These are phyloP conservation scores for Lachancea dasiensis DNA, from an alignment of 805 yeast genomes.

Conservation along the genomic window DNA sequence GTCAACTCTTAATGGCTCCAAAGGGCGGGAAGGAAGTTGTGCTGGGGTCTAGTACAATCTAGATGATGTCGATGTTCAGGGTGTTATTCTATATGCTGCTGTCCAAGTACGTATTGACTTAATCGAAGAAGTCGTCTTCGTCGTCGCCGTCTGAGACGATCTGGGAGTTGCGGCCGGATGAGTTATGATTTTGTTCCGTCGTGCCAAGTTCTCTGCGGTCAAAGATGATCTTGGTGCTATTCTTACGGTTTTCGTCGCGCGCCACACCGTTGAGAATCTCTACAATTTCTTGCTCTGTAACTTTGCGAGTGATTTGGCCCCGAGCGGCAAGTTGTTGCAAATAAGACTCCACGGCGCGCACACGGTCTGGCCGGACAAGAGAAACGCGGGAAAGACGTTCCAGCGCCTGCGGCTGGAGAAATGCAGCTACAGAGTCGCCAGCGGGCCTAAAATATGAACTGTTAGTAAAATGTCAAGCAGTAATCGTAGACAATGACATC, in stretches of 20 bases:
- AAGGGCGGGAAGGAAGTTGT: too few relatives aligned
- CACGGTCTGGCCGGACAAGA: conserved; percentile 88
- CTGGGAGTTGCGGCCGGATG: background rate
- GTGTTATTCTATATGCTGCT: too few relatives aligned
- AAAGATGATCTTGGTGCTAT: conserved; percentile 60
- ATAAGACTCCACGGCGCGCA: conserved; percentile 78
- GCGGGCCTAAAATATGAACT: conserved; percentile 4
- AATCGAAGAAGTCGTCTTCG: conserved; percentile 44
- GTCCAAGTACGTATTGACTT: too few relatives aligned
- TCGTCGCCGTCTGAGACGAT: conserved; percentile 33
- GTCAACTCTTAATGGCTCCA: too few relatives aligned
- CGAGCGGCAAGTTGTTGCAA: conserved; percentile 63
- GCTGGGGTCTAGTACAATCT: too few relatives aligned
- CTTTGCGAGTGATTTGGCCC: conserved; percentile 65
- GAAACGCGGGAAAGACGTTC: conserved; percentile 83
- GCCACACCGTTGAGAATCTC: conserved; percentile 78
- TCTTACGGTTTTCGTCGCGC: conserved; percentile 58
- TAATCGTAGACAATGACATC: background rate
- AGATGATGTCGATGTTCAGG: too few relatives aligned
- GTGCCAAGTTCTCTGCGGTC: conserved; percentile 44
- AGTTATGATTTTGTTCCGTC: conserved; percentile 25
- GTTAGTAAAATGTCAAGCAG: background rate
- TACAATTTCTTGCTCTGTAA: conserved; percentile 79
- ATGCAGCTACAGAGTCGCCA: conserved; percentile 47
- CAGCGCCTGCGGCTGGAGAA: conserved; percentile 75